Conservation (phyloP, 148 eudicot genomes). For the Cornus suecica region DNA sequence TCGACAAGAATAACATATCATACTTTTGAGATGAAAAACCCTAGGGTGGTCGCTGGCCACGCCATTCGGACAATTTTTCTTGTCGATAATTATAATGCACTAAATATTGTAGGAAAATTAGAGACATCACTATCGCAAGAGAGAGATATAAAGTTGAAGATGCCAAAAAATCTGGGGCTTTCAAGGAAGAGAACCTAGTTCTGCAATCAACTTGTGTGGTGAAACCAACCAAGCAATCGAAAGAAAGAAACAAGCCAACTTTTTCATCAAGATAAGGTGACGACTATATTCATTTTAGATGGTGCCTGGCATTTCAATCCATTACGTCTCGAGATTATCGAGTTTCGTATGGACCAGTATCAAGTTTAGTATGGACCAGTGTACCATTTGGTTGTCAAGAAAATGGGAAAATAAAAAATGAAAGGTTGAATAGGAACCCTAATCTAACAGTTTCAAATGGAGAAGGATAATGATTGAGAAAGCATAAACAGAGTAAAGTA, state of each 20-base stretch:
- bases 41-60: too few species aligned
- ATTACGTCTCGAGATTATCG: neutral
- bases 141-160: neutral
- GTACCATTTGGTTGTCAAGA: neutral
- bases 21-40: too few species aligned
- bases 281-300: neutral
- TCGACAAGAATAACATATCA: too few species aligned
- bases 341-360: neutral
- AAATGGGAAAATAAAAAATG: neutral
- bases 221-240: neutral
- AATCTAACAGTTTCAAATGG: neutral
- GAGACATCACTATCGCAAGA: neutral
- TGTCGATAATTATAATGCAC: too few species aligned
- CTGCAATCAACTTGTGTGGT: neutral
- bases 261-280: neutral
- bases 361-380: neutral
- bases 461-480: neutral
- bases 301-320: neutral
- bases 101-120: neutral
- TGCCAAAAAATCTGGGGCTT: neutral
- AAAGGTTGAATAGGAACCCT: neutral
- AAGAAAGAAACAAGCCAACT: neutral
- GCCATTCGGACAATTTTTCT: too few species aligned
- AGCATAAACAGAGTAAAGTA: neutral
- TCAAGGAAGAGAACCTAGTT: neutral